A percentile compares a stretch with the other conserved stretches of the same genome.
Evolutionary conservation across 805 yeast species (phyloP).

Genomic region (Torulaspora maleeae): DNA sequence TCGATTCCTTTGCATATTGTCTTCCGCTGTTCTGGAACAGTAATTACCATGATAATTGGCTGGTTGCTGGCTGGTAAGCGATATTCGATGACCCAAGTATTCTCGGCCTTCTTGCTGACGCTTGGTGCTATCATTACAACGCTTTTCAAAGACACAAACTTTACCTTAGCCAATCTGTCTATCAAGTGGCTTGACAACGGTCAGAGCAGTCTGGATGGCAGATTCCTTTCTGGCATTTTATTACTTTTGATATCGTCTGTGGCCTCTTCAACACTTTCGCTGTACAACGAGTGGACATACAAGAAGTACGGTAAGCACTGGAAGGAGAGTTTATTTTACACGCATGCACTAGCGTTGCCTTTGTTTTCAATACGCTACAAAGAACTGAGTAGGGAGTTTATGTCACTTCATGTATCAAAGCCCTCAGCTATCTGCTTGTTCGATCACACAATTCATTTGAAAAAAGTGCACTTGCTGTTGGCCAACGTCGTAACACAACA

Average conservation of each 20-base stretch:
- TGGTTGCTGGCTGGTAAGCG: slow-evolving; percentile 41
- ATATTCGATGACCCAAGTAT: slow-evolving; percentile 44
- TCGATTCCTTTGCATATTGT: slow-evolving; percentile 66
- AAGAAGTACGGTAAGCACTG: slow-evolving; percentile 52
- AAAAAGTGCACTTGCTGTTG: slow-evolving; percentile 30
- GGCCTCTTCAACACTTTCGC: slow-evolving; percentile 53
- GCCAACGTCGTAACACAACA: slow-evolving; percentile 52
- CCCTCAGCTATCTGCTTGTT: slow-evolving; percentile 13
- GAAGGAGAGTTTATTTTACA: slow-evolving; percentile 61
- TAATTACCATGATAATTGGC: slow-evolving; percentile 57
- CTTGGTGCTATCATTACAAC: slow-evolving; percentile 50
- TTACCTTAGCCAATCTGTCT: slow-evolving; percentile 13
- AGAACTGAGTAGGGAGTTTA: slow-evolving; percentile 34
- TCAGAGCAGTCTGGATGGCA: slow-evolving; percentile 2
- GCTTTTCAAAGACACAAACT: slow-evolving; percentile 31
- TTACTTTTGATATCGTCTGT: slow-evolving; percentile 40
- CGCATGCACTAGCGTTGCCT: slow-evolving; percentile 53
- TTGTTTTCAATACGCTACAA: slow-evolving; percentile 41
- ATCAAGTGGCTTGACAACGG: neutral
- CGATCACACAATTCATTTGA: slow-evolving; percentile 6
- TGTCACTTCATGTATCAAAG: slow-evolving; percentile 16
- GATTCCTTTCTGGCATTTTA: slow-evolving; percentile 30
- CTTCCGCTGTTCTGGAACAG: slow-evolving; percentile 59
- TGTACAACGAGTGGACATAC: slow-evolving; percentile 51
- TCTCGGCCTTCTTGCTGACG: slow-evolving; percentile 49